Conservation (phyloP, 2,329 filamentous ascomycete genomes). For the Akanthomyces lecanii region DNA sequence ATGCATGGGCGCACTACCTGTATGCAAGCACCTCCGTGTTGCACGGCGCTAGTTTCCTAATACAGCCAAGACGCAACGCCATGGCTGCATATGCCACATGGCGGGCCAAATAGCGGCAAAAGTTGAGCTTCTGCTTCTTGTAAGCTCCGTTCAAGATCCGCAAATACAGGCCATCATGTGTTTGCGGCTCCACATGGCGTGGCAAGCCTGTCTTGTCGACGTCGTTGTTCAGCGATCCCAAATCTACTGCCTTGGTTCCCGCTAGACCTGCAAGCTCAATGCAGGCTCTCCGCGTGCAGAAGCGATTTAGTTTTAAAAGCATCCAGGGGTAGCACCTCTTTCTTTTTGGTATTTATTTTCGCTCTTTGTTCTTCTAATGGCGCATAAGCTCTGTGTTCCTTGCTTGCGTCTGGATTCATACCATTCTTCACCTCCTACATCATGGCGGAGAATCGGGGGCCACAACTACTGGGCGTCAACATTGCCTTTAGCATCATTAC, state of each 20-base stretch:
- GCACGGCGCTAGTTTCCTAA: constrained; percentile 4
- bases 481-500: constrained; percentile 21
- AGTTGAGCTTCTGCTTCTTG: too few relatives aligned
- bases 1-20: neutral
- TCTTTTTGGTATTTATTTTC: neutral
- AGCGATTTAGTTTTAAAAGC: neutral
- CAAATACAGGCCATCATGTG: neutral
- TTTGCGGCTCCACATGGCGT: neutral
- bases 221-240: neutral
- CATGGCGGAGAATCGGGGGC: constrained; percentile 25
- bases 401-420: neutral
- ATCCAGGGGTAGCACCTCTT: neutral
- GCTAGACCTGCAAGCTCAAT: neutral
- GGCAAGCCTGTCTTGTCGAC: neutral
- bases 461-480: constrained; percentile 26
- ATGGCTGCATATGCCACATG: constrained; percentile 5
- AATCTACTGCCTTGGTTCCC: neutral
- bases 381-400: neutral
- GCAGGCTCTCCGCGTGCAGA: too few relatives aligned
- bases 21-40: neutral
- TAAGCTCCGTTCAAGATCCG: neutral
- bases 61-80: neutral
- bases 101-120: neutral
- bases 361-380: neutral
- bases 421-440: neutral